Percentiles rank a stretch among this genome's conserved stretches.
Evolutionary conservation across 2,329 filamentous ascomycete species (phyloP).

Genomic region (Pseudogymnoascus sp.): DNA sequence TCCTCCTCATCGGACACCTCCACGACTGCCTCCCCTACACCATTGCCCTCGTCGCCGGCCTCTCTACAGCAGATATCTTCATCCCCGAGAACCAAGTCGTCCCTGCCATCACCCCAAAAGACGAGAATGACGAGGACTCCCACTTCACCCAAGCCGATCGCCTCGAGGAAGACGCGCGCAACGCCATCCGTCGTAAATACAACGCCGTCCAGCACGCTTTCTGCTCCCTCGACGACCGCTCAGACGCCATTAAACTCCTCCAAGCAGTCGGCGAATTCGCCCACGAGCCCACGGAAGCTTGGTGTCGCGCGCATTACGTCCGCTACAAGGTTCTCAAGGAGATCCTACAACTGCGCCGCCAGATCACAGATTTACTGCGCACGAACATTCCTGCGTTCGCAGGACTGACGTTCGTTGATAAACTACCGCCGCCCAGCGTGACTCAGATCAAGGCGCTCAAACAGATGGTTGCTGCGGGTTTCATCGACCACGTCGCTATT

Average conservation of each 20-base stretch:
- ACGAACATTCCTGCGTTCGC: slow-evolving; percentile 61
- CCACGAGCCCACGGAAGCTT: slow-evolving; percentile 59
- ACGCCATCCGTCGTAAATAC: slow-evolving; percentile 50
- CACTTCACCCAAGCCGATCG: slow-evolving; percentile 59
- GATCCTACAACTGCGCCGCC: slow-evolving; percentile 69
- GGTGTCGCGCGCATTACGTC: slow-evolving; percentile 78
- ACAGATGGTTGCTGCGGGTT: slow-evolving; percentile 84
- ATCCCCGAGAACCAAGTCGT: slow-evolving; percentile 72
- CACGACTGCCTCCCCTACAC: slow-evolving; percentile 78
- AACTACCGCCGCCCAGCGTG: slow-evolving; percentile 49
- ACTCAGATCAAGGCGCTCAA: slow-evolving; percentile 73
- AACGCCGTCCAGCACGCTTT: slow-evolving; percentile 71
- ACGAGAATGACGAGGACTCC: slow-evolving; percentile 40
- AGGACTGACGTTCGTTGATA: slow-evolving; percentile 46
- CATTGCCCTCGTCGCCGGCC: slow-evolving; percentile 76
- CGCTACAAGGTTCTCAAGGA: slow-evolving; percentile 82
- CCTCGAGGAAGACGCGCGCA: slow-evolving; percentile 60
- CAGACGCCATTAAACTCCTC: slow-evolving; percentile 83
- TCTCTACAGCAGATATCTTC: slow-evolving; percentile 84
- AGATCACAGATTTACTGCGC: slow-evolving; percentile 73
- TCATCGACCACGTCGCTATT: slow-evolving; percentile 90
- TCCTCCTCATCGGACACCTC: slow-evolving; percentile 78
- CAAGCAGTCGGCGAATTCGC: slow-evolving; percentile 83
- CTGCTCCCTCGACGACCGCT: slow-evolving; percentile 69
- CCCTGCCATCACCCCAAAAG: slow-evolving; percentile 41